Evolutionary conservation across 768 basidiomycete species (phyloP), one percentile per base, ranked within the genome.

Genomic region (Boletales sp.): DNA sequence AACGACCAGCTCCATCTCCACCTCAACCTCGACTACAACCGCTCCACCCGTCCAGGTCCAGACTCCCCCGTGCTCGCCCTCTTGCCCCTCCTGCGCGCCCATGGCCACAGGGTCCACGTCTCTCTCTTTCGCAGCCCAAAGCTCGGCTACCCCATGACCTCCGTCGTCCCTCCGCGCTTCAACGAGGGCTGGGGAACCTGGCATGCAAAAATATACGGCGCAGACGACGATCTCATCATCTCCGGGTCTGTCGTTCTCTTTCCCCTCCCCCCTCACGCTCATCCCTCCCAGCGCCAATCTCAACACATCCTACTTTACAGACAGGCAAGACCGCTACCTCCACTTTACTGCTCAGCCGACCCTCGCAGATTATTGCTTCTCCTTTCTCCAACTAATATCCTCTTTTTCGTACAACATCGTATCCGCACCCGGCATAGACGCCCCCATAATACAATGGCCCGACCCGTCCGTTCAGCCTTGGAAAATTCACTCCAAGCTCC

Each of bases 151-250:
- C 50, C 90, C 25, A 74, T 90, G 66, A 81, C 88, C 30, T 79
- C 75, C 48, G 53, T 95, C 28, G 84, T 97, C 8, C 96, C 96
- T 8, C 86, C 89, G 19, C 77, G 96, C 47, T 96, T 92, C 70
- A 95, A 99, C 59, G 96, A 99, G 71, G 96, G 94, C 2, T 98
- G 94, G 90, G 95, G 94, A 0, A 92, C 94, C 2, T 97, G 94
- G 94, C 96, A 98, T 65, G 87, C 91, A 4, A 99, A 99, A 69
- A 79, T 94, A 49, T 99, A 99, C 62, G 93, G 92, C 17, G 86
- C 80, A 0, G 96, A 99, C 64, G 86, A 97, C 62, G 84, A 94
- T 46, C 78, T 99, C 38, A 83, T 99, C 66, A 83, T 99, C 53
- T 91, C 84, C 59, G 96, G 96, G 95, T 95, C 56, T 70, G 82